Percentiles rank a stretch among this genome's conserved stretches.
Evolutionary conservation across 371 early-diverging fungal genomes (phyloP).

Genomic region (Actinomortierella ambigua): DNA sequence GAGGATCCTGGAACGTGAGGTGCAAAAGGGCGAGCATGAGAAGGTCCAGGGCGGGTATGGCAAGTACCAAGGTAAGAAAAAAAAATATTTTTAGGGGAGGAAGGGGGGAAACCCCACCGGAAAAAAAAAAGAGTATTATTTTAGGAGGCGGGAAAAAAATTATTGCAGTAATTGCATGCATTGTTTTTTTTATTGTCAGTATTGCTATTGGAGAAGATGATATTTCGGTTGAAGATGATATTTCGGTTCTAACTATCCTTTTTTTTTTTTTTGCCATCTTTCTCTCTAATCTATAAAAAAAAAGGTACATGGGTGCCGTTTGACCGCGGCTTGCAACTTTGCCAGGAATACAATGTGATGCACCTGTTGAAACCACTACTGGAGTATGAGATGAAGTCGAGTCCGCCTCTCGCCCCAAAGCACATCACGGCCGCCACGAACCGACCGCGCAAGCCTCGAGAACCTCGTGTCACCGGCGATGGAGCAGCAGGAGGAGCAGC

Average conservation of each 20-base stretch:
- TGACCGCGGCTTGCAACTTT: constrained; percentile 74
- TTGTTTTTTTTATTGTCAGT: neutral
- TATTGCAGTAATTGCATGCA: neutral
- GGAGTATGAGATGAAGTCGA: constrained; percentile 46
- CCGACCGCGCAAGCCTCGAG: constrained; percentile 41
- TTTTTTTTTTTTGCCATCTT: too few relatives aligned
- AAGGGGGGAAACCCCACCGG: too few relatives aligned
- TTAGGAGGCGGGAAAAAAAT: neutral
- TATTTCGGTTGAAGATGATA: too few relatives aligned
- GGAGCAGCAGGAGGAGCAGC: neutral
- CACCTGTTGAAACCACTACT: constrained; percentile 49
- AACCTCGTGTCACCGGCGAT: constrained; percentile 4
- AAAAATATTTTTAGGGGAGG: neutral
- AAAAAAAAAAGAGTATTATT: neutral
- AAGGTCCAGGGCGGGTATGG: constrained; percentile 97
- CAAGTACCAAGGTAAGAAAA: constrained; percentile 89
- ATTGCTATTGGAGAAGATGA: too few relatives aligned
- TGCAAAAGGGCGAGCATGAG: constrained; percentile 81
- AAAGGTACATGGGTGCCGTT: constrained; percentile 83
- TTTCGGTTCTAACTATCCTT: too few relatives aligned
- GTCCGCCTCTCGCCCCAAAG: constrained; percentile 56
- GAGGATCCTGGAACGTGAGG: constrained; percentile 87
- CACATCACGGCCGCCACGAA: constrained; percentile 52
- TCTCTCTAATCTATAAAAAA: neutral
- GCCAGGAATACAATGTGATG: constrained; percentile 49